Conservation (phyloP, 768 basidiomycete species). For the Mycena maculata region DNA sequence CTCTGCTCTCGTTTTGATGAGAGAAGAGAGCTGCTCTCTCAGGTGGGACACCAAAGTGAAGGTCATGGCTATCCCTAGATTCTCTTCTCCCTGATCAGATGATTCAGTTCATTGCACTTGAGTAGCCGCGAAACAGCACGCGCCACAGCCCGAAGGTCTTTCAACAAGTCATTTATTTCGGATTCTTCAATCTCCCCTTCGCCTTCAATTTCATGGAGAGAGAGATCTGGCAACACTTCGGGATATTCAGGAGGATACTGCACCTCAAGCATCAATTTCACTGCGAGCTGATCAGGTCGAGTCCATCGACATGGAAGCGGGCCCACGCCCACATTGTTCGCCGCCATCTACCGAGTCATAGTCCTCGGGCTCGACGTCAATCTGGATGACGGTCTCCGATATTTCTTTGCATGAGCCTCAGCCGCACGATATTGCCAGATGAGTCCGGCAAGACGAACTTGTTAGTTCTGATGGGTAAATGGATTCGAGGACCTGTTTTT, state of each 20-base stretch:
- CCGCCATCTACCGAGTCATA: slow-evolving; percentile 68
- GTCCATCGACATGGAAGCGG: slow-evolving; percentile 24
- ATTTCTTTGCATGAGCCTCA: slow-evolving; percentile 77
- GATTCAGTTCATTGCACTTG: slow-evolving; percentile 20
- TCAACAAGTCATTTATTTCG: slow-evolving; percentile 66
- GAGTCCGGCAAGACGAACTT: slow-evolving; percentile 70
- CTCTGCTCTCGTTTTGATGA: slow-evolving; percentile 72
- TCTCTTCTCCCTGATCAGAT: slow-evolving; percentile 76
- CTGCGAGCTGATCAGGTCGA: slow-evolving; percentile 54
- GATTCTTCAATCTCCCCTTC: slow-evolving; percentile 69
- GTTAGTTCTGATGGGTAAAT: slow-evolving; percentile 96
- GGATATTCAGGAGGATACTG: slow-evolving; percentile 88
- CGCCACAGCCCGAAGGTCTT: slow-evolving; percentile 68
- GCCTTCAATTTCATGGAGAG: slow-evolving; percentile 70
- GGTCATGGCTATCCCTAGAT: slow-evolving; percentile 96
- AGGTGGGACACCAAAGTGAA: slow-evolving; percentile 92
- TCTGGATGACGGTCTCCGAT: slow-evolving; percentile 83
- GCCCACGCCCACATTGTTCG: slow-evolving; percentile 65
- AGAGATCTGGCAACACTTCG: slow-evolving; percentile 80
- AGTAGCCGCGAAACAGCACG: slow-evolving; percentile 38
- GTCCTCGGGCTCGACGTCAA: slow-evolving; percentile 87
- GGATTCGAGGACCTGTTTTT: slow-evolving; percentile 62
- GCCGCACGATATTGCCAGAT: slow-evolving; percentile 46
- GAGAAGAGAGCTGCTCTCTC: slow-evolving; percentile 75
- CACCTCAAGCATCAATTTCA: slow-evolving; percentile 78